phyloP scores from a whole-genome alignment of 2,329 filamentous ascomycete genomes.

The Fusarium guadeloupense region DNA sequence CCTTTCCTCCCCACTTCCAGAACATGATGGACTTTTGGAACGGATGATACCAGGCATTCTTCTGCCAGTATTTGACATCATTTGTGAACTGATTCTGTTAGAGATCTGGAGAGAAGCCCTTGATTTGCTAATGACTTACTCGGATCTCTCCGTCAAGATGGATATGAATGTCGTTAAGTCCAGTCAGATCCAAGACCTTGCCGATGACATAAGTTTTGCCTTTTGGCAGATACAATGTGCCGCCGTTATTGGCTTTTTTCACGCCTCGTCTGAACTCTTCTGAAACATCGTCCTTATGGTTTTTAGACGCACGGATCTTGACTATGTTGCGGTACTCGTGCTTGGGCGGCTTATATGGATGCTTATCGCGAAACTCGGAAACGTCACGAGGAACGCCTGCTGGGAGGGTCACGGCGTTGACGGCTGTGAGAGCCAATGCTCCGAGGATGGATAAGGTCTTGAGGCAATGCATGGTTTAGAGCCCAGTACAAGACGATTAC shows the following conservation, averaged over 20 bases:
- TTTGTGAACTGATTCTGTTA: constrained; percentile 50
- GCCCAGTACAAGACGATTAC: not conserved
- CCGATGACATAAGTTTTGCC: constrained; percentile 66
- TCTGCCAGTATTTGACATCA: constrained; percentile 56
- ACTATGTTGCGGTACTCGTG: constrained; percentile 20
- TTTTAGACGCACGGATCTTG: constrained; percentile 50
- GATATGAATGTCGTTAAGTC: constrained; percentile 65
- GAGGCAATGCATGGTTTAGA: not conserved
- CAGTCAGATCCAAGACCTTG: constrained; percentile 66
- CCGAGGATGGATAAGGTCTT: not conserved
- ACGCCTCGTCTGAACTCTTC: constrained; percentile 64
- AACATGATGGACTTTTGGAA: constrained; percentile 66
- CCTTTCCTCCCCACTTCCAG: constrained; percentile 70
- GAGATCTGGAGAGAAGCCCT: not conserved
- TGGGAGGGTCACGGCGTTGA: constrained; percentile 12
- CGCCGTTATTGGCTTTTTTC: constrained; percentile 66
- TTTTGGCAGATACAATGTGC: constrained; percentile 63
- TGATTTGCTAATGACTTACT: not conserved
- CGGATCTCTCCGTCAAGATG: constrained; percentile 65
- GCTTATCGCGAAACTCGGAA: constrained; percentile 26
- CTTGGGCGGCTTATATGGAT: constrained; percentile 14
- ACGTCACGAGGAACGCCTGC: constrained; percentile 13
- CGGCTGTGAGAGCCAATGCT: not conserved
- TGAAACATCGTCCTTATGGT: constrained; percentile 66
- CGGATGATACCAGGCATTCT: constrained; percentile 52